Percentiles rank a stretch among this genome's conserved stretches.
Evolutionary conservation across 306 rosid species (phyloP).

Genomic region (Vicia sativa): DNA sequence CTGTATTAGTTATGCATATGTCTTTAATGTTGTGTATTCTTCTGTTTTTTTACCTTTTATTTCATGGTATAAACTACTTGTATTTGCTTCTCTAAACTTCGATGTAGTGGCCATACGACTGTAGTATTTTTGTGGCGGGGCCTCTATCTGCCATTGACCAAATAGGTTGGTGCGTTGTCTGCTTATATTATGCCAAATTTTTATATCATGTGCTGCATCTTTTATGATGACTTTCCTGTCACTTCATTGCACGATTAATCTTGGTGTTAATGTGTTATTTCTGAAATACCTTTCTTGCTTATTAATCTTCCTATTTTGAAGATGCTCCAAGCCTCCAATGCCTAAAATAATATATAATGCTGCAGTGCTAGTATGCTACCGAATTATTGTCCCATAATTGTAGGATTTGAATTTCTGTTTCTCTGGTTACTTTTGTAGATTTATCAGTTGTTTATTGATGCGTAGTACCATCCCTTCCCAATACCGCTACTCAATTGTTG

Average conservation of each 20-base stretch:
- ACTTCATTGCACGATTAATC: neutral
- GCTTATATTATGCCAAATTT: neutral
- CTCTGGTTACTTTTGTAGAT: conserved; percentile 10
- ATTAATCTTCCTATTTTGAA: conserved; percentile 6
- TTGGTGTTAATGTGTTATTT: conserved; percentile 23
- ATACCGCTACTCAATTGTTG: conserved; percentile 1
- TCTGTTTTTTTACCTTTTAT: neutral
- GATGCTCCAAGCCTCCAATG: conserved; percentile 21
- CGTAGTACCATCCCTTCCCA: conserved; percentile 8
- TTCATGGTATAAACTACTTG: neutral
- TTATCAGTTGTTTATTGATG: conserved; percentile 11
- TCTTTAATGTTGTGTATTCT: neutral
- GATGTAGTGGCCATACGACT: neutral
- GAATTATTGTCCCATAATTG: neutral
- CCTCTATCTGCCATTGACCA: neutral
- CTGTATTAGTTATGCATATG: neutral
- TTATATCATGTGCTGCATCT: conserved; percentile 15
- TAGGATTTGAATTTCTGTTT: conserved; percentile 16
- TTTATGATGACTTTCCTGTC: conserved; percentile 21
- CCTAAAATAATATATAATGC: conserved; percentile 1
- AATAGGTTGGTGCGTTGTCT: neutral
- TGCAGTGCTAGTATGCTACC: neutral
- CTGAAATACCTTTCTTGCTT: conserved; percentile 4
- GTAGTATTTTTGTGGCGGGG: neutral
- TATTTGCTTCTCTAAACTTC: neutral